phyloP scores from a whole-genome alignment of 108 stramenopile genomes.

The Mediolabrus comicus region DNA sequence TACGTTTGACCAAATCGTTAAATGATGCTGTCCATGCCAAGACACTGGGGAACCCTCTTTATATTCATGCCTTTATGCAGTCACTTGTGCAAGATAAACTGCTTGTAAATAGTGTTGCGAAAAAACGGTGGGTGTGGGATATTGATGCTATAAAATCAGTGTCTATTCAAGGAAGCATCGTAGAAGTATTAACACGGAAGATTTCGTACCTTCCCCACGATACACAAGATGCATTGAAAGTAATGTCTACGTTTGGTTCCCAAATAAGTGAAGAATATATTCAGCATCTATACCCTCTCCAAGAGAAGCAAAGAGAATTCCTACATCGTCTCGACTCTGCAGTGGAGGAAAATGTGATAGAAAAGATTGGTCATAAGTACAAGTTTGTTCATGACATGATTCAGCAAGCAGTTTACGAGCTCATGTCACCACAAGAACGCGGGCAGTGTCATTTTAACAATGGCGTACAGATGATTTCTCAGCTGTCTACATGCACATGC shows the following conservation, averaged over 20 bases:
- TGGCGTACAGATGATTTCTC: not conserved
- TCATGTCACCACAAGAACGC: not conserved
- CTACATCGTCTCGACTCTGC: not conserved
- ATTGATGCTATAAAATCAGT: slow-evolving; percentile 14
- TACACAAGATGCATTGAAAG: not conserved
- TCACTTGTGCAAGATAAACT: slow-evolving; percentile 17
- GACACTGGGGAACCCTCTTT: slow-evolving; percentile 39
- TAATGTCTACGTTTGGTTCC: not conserved
- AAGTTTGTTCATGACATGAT: not conserved
- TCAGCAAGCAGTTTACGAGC: not conserved
- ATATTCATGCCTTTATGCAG: slow-evolving; percentile 23
- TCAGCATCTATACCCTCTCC: not conserved
- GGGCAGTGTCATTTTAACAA: not conserved
- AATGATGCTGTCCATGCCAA: slow-evolving; percentile 16
- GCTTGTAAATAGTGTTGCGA: slow-evolving; percentile 22
- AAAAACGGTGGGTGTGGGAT: slow-evolving; percentile 40
- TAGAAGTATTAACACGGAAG: not conserved
- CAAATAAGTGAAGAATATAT: not conserved
- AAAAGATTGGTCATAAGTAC: not conserved
- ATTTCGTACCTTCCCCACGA: slow-evolving; percentile 4
- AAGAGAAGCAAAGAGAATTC: not conserved
- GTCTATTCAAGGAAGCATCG: slow-evolving; percentile 17
- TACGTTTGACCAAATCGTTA: slow-evolving; percentile 15
- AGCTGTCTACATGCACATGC: not conserved
- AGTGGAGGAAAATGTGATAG: not conserved